Base-by-base conservation (phyloP, 108 stramenopile genomes). In the Pseudonitzschia pungens region DNA sequence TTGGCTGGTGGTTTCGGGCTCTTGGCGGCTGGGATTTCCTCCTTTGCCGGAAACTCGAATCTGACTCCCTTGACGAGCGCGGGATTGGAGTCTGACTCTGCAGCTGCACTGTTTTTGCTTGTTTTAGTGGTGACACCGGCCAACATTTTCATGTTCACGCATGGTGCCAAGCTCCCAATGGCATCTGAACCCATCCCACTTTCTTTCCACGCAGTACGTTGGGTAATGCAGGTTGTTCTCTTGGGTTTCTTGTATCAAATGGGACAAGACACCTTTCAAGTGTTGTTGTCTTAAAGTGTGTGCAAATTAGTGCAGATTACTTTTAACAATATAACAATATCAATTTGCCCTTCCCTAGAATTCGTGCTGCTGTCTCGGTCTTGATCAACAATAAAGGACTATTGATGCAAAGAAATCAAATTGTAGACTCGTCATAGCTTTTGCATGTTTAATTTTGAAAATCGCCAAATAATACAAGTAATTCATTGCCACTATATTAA, bases 121-220 rank as follows among this genome's bases (percentile, higher is more conserved):
- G 88, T 88, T 4, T 16, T 85, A 11, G 87, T 80, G n/a, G 83
- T 96, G 3, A 95, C 96, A 29, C 92, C 92, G 20, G 94, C 96
- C 9, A 96, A 96, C 50, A 87, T 92, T 51, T 96, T 91, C 78
- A 94, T 93, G 92, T 92, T 76, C 63, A 94, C 96, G 14, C 96
- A 96, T 71, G 96, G 87, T 76, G 90, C 87, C 21, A 85, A 84
- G 54, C 82, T 90, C 80, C 66, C 66, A 5, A 67, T 67, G 66
- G 66, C 48, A 14, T 28, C 28, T 24, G 66, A 67, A 44, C 36
- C 43, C 24, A 21, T 31, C 27, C 44, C 66, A 12, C 24, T 28
- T 67, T 44, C 81, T 33, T 82, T 74, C 20, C 93, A 94, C 75
- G 63, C 68, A 28, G 79, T 75, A 2, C 83, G 93, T 24, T 89